Evolutionary conservation across 108 stramenopile species (phyloP), one percentile per base, ranked within the genome.

Genomic region (Pseudonitzschia multiseries): DNA sequence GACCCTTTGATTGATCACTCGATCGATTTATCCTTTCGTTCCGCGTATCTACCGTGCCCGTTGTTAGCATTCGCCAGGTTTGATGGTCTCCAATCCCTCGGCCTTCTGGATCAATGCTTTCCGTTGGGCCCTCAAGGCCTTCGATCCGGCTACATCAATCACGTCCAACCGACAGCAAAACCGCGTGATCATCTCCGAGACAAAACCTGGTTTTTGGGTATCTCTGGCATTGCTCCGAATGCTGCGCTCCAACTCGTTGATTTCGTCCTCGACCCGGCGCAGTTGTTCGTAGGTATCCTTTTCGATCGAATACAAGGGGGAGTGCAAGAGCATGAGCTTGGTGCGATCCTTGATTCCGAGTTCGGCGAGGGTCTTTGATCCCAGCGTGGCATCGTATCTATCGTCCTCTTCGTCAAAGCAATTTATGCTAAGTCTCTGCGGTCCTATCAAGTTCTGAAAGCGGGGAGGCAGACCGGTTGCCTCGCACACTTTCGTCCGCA

Each of bases 91-190:
- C 57, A 87, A 74, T 46, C 31, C 65, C 75, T 88, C 87, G 18
- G 85, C 87, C 54, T 40, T 77, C n/a, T 52, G 66, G 18, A 88
- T 73, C 4, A 83, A 65, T 72, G 46, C 48, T 71, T 84, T 88
- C 44, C 87, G 78, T 66, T 80, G 72, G 32, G 53, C 61, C 61
- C 87, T 66, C 52, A 88, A 62, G 20, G 75, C 79, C 54, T 83
- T 83, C 27, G 83, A 84, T 41, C 85, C 87, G 26, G 75, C 64
- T 9, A 76, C 76, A 54, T 88, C 87, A 26, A 88, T 81, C 28
- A 52, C 75, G 76, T 88, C 87, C 31, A 84, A 54, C 61, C 82
- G 80, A 62, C 87, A 88, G 59, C 85, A 86, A 36, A 88, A 66
- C 42, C 82, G 83, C 24, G 83, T 88, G 21, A 88, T 76, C 21